Evolutionary conservation across 306 rosid species (phyloP).

Genomic region (Morella rubra): DNA sequence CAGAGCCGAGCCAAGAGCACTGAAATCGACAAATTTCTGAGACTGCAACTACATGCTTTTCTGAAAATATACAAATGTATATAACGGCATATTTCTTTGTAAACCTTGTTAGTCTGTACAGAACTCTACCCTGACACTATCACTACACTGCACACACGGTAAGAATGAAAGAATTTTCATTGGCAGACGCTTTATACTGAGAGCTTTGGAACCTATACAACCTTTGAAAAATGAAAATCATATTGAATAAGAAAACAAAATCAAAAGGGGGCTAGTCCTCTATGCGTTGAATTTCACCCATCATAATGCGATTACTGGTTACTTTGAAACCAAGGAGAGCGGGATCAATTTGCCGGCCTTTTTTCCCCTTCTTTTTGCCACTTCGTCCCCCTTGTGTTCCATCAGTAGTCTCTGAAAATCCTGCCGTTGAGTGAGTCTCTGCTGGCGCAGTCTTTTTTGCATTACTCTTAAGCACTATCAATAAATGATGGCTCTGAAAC

Average conservation of each 20-base stretch:
- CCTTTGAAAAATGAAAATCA: neutral
- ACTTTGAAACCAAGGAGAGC: constrained; percentile 65
- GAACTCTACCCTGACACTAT: constrained; percentile 11
- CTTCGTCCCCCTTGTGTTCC: constrained; percentile 45
- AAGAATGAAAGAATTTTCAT: constrained; percentile 26
- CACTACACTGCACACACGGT: constrained; percentile 14
- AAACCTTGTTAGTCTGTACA: constrained; percentile 21
- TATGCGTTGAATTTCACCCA: constrained; percentile 62
- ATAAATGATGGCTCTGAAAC: constrained; percentile 57
- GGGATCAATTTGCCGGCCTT: constrained; percentile 59
- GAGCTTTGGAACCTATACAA: constrained; percentile 24
- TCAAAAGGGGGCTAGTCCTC: constrained; percentile 33
- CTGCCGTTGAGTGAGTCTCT: constrained; percentile 27
- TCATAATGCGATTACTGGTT: constrained; percentile 59
- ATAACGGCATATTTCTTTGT: neutral
- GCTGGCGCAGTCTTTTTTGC: constrained; percentile 37
- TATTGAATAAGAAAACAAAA: neutral
- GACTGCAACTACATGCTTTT: no score
- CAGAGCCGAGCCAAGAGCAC: no score
- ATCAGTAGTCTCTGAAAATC: constrained; percentile 35
- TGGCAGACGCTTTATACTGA: constrained; percentile 13
- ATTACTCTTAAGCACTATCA: constrained; percentile 57
- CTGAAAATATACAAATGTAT: no score
- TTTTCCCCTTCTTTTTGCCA: constrained; percentile 61
- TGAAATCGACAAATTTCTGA: no score